A percentile compares a stretch with the other conserved stretches of the same genome.
Evolutionary conservation across 345 rosid genomes (phyloP).

Genomic region (Lepidium aucheri): DNA sequence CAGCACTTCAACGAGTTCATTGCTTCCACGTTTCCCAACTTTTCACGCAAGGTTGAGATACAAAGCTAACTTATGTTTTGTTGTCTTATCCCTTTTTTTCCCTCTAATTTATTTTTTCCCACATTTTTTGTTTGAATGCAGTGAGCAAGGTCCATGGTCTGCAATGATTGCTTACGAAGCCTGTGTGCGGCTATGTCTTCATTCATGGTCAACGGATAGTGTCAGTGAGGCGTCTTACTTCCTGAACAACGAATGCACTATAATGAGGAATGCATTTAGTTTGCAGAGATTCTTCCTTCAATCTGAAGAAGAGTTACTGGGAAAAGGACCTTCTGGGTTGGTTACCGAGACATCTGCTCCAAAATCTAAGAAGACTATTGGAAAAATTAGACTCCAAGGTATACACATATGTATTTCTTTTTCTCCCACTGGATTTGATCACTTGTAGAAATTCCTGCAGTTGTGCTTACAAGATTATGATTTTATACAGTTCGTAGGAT

Average conservation of each 20-base stretch:
- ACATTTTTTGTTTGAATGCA: slow-evolving; percentile 23
- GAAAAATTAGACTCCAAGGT: slow-evolving; percentile 95
- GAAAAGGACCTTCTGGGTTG: slow-evolving; percentile 52
- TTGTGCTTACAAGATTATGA: slow-evolving; percentile 11
- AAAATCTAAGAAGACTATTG: slow-evolving; percentile 61
- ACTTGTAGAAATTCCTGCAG: background rate
- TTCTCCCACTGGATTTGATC: slow-evolving; percentile 3
- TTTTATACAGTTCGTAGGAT: slow-evolving; percentile 65
- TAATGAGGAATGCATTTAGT: slow-evolving; percentile 72
- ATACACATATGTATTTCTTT: background rate
- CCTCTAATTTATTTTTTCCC: background rate
- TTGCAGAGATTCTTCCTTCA: slow-evolving; percentile 65
- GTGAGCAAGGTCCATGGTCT: slow-evolving; percentile 95
- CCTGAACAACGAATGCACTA: slow-evolving; percentile 67
- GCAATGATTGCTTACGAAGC: slow-evolving; percentile 87
- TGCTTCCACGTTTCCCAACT: slow-evolving; percentile 58
- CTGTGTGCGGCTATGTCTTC: slow-evolving; percentile 81
- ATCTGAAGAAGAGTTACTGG: slow-evolving; percentile 82
- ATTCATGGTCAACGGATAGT: slow-evolving; percentile 75
- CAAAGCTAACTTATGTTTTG: background rate
- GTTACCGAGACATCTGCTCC: slow-evolving; percentile 53
- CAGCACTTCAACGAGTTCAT: slow-evolving; percentile 25
- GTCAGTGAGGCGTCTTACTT: slow-evolving; percentile 61
- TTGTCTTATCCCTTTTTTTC: background rate
- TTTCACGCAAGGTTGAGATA: slow-evolving; percentile 81